phyloP scores from a whole-genome alignment of 2,329 filamentous ascomycete species.

The Pezizomycotina sp. region DNA sequence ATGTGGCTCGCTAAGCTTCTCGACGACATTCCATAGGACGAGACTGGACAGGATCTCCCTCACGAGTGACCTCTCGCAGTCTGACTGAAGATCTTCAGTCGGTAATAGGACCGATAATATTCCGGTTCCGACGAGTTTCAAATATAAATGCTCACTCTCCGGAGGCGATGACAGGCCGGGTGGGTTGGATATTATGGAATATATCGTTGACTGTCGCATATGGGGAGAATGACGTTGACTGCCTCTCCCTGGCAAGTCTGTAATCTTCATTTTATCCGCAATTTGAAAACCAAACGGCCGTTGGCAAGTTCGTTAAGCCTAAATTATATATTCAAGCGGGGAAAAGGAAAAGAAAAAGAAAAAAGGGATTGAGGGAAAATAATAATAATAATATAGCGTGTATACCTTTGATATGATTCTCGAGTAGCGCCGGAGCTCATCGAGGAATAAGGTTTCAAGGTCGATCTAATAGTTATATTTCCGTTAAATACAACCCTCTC shows the following conservation, averaged over 20 bases:
- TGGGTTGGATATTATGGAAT: constrained; percentile 25
- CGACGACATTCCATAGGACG: constrained; percentile 69
- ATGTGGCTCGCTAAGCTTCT: constrained; percentile 73
- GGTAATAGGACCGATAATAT: constrained; percentile 70
- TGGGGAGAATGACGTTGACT: constrained; percentile 19
- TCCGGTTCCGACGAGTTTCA: constrained; percentile 71
- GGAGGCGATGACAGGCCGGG: constrained; percentile 41
- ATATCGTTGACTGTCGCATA: constrained; percentile 21
- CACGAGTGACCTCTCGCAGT: constrained; percentile 66
- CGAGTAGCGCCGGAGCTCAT: constrained; percentile 67
- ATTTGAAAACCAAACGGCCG: too few relatives aligned
- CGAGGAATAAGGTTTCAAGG: constrained; percentile 62
- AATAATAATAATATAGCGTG: constrained; percentile 1
- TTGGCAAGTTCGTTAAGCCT: too few relatives aligned
- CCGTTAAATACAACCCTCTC: constrained; percentile 2
- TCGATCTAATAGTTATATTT: constrained; percentile 35
- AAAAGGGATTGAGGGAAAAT: not conserved
- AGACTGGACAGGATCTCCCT: constrained; percentile 79
- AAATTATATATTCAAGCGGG: not conserved
- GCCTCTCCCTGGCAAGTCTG: constrained; percentile 19
- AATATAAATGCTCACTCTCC: constrained; percentile 66
- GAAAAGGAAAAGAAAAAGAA: not conserved
- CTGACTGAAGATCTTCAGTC: constrained; percentile 80
- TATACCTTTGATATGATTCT: constrained; percentile 62
- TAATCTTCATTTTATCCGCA: constrained; percentile 18